Base-by-base conservation (phyloP, 2,329 filamentous ascomycete species). In the Venturia oleaginea region DNA sequence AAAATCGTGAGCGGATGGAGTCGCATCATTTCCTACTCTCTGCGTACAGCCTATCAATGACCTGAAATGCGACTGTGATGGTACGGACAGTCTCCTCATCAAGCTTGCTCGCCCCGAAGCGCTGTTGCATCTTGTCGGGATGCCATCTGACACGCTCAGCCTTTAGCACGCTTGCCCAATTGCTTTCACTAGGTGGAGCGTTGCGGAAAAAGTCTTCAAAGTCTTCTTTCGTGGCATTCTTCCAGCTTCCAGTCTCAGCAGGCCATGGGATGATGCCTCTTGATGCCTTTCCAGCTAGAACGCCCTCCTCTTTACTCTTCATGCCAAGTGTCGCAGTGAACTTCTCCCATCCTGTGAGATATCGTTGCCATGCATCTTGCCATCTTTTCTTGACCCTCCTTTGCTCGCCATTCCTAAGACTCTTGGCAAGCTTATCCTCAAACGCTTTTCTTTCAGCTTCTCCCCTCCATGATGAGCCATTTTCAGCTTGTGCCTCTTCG, bases 71-170 rank as follows among this genome's bases (percentile, higher is more conserved):
- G 7, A 90, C 89, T 13, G 93, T 99, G 51, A 97, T 90, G 63
- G 86, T 83, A 72, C 85, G 86, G 82, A 96, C 87, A 3, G 90
- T 85, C 3, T 82, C 82, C 30, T 85, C 81, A 59, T 92, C 88
- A 60, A 96, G 85, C 17, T 81, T 80, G 66, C 84, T 78, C 0
- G 84, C 85, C 3, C 91, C 90, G 66, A 96, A 87, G 63, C 86
- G 85, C 77, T 97, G 94, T 79, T 97, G 91, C 64, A 97, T 89
- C 80, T 97, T 99, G 77, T 99, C 94, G 4, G 94, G 94, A 78
- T 99, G 94, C 94, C 94, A 99, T 19, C 92, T 83, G 22, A 97
- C 87, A 62, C 94, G 85, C 78, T 99, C 94, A 5, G 85, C 79
- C 76, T 96, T 96, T 62, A 97, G 79, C 5, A 83, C 73, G 55